A percentile compares a stretch with the other conserved stretches of the same genome.
Conservation (phyloP, 805 yeast genomes). For the Kodamaea jinghongensis region DNA sequence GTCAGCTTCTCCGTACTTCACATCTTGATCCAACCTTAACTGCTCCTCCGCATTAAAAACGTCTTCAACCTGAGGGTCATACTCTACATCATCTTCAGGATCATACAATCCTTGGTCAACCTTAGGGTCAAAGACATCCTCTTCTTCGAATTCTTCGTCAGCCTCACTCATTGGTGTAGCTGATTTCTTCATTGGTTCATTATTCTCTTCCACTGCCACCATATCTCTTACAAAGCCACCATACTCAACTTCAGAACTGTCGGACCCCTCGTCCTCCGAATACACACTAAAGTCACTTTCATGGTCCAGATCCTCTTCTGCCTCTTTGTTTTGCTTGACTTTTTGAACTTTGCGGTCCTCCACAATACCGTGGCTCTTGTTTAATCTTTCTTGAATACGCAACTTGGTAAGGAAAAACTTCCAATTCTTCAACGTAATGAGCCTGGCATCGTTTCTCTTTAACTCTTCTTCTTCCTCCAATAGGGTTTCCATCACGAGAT, state of each 20-base stretch:
- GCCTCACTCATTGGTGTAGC: too few relatives aligned
- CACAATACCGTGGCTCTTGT: conserved; percentile 47
- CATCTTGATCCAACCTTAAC: conserved; percentile 20
- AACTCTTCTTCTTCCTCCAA: conserved; percentile 49
- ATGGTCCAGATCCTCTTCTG: conserved; percentile 2
- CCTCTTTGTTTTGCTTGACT: background rate
- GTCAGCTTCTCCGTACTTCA: conserved; percentile 10
- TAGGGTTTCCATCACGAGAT: conserved; percentile 47
- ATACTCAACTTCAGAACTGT: conserved; percentile 8
- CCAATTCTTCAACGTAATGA: conserved; percentile 54
- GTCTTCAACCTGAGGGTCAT: too few relatives aligned
- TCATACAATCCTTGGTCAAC: too few relatives aligned
- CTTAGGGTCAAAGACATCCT: too few relatives aligned
- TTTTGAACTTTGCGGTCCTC: conserved; percentile 14
- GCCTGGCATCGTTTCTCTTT: conserved; percentile 41
- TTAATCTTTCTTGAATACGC: conserved; percentile 46
- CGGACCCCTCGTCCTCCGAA: conserved; percentile 6
- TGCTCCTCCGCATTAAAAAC: too few relatives aligned
- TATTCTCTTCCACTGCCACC: too few relatives aligned
- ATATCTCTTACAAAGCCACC: background rate
- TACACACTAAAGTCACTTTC: conserved; percentile 21
- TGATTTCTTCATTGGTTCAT: too few relatives aligned
- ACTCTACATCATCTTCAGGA: background rate
- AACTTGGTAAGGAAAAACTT: conserved; percentile 49
- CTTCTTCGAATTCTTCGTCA: too few relatives aligned